phyloP scores from a whole-genome alignment of 495 filamentous ascomycete genomes.

The Aspergillus kassunensis region DNA sequence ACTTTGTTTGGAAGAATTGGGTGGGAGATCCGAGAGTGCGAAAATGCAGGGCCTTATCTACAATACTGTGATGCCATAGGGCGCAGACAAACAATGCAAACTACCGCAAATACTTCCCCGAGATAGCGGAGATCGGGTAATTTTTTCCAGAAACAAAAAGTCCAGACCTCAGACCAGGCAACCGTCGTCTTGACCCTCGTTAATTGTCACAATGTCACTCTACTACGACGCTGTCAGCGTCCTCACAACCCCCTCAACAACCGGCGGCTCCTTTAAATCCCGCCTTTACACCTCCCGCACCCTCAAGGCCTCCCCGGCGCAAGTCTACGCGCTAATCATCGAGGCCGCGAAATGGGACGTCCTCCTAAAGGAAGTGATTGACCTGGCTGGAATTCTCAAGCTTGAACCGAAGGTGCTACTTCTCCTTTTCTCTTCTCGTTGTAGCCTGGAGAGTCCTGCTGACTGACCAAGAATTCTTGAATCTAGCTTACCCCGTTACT shows the following conservation, averaged over 20 bases:
- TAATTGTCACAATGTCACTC: conserved; percentile 69
- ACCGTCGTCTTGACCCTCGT: too few relatives aligned
- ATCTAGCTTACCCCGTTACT: conserved; percentile 74
- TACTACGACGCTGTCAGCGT: conserved; percentile 85
- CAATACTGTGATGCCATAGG: too few relatives aligned
- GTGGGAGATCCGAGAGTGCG: too few relatives aligned
- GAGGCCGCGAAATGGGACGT: conserved; percentile 89
- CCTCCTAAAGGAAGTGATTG: conserved; percentile 81
- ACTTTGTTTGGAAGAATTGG: too few relatives aligned
- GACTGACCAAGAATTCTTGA: conserved; percentile 38
- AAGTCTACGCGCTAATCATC: conserved; percentile 78
- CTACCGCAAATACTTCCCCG: too few relatives aligned
- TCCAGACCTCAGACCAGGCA: too few relatives aligned
- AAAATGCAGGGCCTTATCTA: too few relatives aligned
- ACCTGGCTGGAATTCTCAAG: conserved; percentile 63
- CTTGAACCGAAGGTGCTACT: conserved; percentile 72
- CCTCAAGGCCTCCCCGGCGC: conserved; percentile 70
- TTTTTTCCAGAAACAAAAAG: background rate
- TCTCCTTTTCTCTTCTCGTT: background rate
- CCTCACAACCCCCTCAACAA: conserved; percentile 55
- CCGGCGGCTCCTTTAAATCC: conserved; percentile 75
- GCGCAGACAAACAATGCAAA: conserved; percentile 26
- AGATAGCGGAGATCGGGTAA: conserved; percentile 8
- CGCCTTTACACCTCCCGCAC: conserved; percentile 64
- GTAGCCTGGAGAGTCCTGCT: conserved; percentile 18